phyloP scores from a whole-genome alignment of 345 rosid genomes.

The Melastoma malabathricum region DNA sequence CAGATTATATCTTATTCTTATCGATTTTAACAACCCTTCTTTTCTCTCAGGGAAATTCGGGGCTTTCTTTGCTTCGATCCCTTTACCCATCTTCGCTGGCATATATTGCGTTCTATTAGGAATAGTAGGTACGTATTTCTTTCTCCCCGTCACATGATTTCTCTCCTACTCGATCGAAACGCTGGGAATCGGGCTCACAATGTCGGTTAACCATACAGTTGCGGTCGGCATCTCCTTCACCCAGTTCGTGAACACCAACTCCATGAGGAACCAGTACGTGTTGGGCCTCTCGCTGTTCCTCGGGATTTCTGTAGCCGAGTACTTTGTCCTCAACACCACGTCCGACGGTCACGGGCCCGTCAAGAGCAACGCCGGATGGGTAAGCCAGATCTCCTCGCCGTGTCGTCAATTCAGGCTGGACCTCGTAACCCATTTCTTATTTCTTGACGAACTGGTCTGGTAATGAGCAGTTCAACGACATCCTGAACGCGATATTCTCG shows the following conservation, averaged over 20 bases:
- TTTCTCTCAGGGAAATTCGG: conserved; percentile 70
- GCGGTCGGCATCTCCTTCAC: conserved; percentile 80
- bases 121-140: conserved; percentile 72
- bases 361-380: conserved; percentile 73
- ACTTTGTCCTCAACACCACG: conserved; percentile 39
- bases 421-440: neutral
- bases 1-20: too few species aligned
- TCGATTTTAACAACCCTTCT: conserved; percentile 1
- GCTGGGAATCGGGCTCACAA: neutral
- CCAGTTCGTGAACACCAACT: conserved; percentile 71
- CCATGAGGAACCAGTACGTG: conserved; percentile 81
- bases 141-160: neutral
- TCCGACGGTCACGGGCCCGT: conserved; percentile 66
- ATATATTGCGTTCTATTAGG: conserved; percentile 82
- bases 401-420: conserved; percentile 1
- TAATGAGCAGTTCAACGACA: conserved; percentile 5
- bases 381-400: conserved; percentile 22
- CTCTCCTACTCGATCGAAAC: neutral
- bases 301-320: conserved; percentile 74
- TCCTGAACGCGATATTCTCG: conserved; percentile 75
- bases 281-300: conserved; percentile 77
- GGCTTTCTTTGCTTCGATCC: conserved; percentile 94
- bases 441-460: neutral
- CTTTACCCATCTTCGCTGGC: conserved; percentile 83
- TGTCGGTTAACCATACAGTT: conserved; percentile 23